phyloP scores from a whole-genome alignment of 768 basidiomycete species.

The Trametes cubensis region DNA sequence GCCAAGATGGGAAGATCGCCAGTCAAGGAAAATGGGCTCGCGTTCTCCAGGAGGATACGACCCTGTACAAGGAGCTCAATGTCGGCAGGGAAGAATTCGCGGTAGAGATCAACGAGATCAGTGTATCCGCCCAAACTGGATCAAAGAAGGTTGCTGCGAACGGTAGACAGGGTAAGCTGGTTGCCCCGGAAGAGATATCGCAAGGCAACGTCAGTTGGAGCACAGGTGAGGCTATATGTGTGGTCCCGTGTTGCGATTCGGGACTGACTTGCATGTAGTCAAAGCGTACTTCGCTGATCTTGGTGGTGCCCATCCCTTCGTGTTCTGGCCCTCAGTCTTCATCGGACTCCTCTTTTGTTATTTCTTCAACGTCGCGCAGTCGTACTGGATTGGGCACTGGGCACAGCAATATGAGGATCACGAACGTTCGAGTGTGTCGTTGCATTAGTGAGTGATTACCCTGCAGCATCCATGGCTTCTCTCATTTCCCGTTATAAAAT shows the following conservation, averaged over 20 bases:
- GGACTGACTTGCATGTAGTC: slow-evolving; percentile 25
- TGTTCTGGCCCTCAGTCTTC: slow-evolving; percentile 36
- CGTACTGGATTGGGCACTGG: slow-evolving; percentile 43
- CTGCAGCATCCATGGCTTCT: no score
- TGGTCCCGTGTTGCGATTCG: neutral
- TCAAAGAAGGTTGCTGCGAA: slow-evolving; percentile 2
- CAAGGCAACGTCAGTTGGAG: slow-evolving; percentile 41
- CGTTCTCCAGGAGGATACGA: slow-evolving; percentile 45
- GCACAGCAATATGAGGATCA: slow-evolving; percentile 37
- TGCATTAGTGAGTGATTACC: slow-evolving; percentile 33
- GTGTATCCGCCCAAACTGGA: slow-evolving; percentile 19
- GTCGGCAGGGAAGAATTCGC: slow-evolving; percentile 26
- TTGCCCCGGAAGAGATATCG: slow-evolving; percentile 41
- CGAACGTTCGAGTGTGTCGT: slow-evolving; percentile 32
- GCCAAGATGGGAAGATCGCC: slow-evolving; percentile 51
- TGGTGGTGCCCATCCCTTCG: slow-evolving; percentile 26
- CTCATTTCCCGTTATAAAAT: neutral
- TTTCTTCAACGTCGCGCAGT: slow-evolving; percentile 28
- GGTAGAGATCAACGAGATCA: slow-evolving; percentile 28
- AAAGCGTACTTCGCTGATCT: slow-evolving; percentile 35
- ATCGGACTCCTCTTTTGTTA: slow-evolving; percentile 19
- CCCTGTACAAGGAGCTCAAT: slow-evolving; percentile 32
- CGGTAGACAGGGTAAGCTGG: slow-evolving; percentile 35
- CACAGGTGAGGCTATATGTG: slow-evolving; percentile 32
- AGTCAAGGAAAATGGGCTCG: slow-evolving; percentile 52